A percentile compares a stretch with the other conserved stretches of the same genome.
Evolutionary conservation across 1,139 yeast species (phyloP).

Genomic region (Saccharomycopsis crataegensis): DNA sequence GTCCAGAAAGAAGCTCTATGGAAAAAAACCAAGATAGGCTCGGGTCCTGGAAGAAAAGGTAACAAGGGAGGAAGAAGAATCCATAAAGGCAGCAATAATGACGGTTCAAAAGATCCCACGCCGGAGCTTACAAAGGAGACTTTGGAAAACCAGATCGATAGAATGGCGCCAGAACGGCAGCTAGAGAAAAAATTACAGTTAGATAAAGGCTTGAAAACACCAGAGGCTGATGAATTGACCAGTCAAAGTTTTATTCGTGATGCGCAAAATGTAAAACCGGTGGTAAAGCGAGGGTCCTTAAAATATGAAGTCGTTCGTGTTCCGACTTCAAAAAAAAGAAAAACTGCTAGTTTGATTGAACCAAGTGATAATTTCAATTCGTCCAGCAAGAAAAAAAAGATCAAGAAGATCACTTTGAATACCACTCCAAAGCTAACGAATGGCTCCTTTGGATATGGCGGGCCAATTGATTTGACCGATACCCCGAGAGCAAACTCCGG

Average conservation of each 20-base stretch:
- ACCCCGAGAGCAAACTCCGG: slow-evolving; percentile 20
- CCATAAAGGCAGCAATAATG: neutral
- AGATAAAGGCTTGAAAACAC: slow-evolving; percentile 1
- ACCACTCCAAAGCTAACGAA: slow-evolving; percentile 24
- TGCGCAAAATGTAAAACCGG: neutral
- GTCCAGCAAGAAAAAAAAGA: neutral
- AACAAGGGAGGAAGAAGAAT: neutral
- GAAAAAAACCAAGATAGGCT: neutral
- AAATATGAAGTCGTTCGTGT: neutral
- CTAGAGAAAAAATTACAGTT: neutral
- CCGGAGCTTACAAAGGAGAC: neutral
- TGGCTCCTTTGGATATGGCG: slow-evolving; percentile 28
- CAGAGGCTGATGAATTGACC: neutral
- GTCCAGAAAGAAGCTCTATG: slow-evolving; percentile 38
- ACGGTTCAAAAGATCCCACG: neutral
- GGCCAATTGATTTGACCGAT: slow-evolving; percentile 24
- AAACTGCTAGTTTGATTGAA: neutral
- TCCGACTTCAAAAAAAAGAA: no score
- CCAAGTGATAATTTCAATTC: neutral
- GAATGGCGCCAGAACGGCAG: no score
- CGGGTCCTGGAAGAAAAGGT: neutral
- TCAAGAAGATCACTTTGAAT: neutral
- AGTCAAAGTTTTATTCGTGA: neutral
- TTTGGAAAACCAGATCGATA: no score
- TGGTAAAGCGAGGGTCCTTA: neutral